A percentile compares a stretch with the other conserved stretches of the same genome.
phyloP scores from a whole-genome alignment of 805 yeast genomes.

The Saturnispora diversa region DNA sequence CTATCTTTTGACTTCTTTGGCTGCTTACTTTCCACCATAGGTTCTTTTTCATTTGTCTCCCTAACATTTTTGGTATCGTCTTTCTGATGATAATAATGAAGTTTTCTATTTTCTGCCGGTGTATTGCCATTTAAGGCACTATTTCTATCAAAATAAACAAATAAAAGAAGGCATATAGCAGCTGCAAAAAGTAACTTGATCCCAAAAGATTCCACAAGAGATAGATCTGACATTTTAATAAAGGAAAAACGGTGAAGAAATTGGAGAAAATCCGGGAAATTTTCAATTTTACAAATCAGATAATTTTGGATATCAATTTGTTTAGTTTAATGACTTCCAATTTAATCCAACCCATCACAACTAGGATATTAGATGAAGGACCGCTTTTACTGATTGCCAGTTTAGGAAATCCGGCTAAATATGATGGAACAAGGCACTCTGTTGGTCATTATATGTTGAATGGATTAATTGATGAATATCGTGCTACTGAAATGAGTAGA shows the following conservation, averaged over 20 bases:
- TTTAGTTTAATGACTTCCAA: no score
- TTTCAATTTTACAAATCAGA: neutral
- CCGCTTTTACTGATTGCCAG: slow-evolving; percentile 37
- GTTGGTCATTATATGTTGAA: slow-evolving; percentile 60
- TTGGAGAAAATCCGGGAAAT: slow-evolving; percentile 4
- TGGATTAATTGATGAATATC: slow-evolving; percentile 4
- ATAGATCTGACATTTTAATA: neutral
- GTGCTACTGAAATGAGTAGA: slow-evolving; percentile 1
- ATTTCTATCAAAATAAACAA: slow-evolving; percentile 22
- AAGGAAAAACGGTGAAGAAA: neutral
- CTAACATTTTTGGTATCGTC: neutral
- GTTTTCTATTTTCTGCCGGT: slow-evolving; percentile 18
- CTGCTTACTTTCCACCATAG: no score
- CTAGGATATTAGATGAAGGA: slow-evolving; percentile 13
- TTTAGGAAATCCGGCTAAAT: slow-evolving; percentile 69
- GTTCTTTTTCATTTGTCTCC: no score
- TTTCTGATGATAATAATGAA: slow-evolving; percentile 8
- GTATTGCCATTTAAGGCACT: slow-evolving; percentile 17
- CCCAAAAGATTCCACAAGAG: slow-evolving; percentile 16
- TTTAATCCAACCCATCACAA: neutral
- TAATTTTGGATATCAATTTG: neutral
- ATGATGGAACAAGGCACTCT: slow-evolving; percentile 61
- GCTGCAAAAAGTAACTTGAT: slow-evolving; percentile 23
- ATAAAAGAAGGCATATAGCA: slow-evolving; percentile 17
- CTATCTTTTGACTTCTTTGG: no score